Percentiles rank a stretch among this genome's conserved stretches.
phyloP scores from a whole-genome alignment of 2,329 filamentous ascomycete species.

The Proliferodiscus dingleyae region DNA sequence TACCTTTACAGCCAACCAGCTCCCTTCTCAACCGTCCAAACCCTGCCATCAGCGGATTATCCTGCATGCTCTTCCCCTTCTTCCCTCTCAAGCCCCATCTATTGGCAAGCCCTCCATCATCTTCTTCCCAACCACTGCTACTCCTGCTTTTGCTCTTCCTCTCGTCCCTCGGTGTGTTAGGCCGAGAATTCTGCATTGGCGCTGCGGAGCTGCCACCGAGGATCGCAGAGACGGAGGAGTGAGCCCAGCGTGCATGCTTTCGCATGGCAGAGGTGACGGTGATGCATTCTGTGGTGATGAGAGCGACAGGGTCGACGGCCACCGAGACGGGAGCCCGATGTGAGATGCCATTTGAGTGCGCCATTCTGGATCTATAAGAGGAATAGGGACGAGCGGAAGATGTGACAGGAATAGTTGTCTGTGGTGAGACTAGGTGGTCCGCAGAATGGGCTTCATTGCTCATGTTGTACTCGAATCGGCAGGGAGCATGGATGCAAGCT shows the following conservation, averaged over 20 bases:
- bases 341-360: slow-evolving; percentile 17
- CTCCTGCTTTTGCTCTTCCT: slow-evolving; percentile 22
- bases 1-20: slow-evolving; percentile 78
- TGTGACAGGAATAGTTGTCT: no score
- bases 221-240: slow-evolving; percentile 94
- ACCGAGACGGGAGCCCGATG: slow-evolving; percentile 54
- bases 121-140: slow-evolving; percentile 28
- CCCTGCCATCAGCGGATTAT: slow-evolving; percentile 92
- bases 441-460: slow-evolving; percentile 25
- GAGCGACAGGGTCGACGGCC: slow-evolving; percentile 81
- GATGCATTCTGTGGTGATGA: slow-evolving; percentile 98
- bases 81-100: slow-evolving; percentile 92
- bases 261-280: slow-evolving; percentile 97
- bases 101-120: slow-evolving; percentile 63
- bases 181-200: slow-evolving; percentile 44
- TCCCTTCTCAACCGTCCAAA: slow-evolving; percentile 88
- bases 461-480: slow-evolving; percentile 20
- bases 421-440: slow-evolving; percentile 11
- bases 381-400: background rate
- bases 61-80: slow-evolving; percentile 95
- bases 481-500: slow-evolving; percentile 10
- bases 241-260: slow-evolving; percentile 92
- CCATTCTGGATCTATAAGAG: background rate
- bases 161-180: slow-evolving; percentile 34
- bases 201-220: slow-evolving; percentile 64